A percentile compares a stretch with the other conserved stretches of the same genome.
Evolutionary conservation across 176 grass and related monocot species (phyloP).

Genomic region (Alopecurus myosuroides): DNA sequence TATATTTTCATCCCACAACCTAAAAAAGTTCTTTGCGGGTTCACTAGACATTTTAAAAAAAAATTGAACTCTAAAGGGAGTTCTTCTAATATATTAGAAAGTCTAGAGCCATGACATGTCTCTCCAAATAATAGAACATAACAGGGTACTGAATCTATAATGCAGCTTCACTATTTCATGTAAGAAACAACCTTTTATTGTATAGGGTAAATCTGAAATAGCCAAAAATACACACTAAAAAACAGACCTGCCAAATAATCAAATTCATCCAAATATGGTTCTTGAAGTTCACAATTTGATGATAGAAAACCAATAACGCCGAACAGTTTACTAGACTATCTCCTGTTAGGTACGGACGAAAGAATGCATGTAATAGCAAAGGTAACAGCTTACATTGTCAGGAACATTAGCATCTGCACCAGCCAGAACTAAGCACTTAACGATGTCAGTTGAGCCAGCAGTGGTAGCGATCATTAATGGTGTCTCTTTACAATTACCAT

Average conservation of each 20-base stretch:
- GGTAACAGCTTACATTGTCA: constrained; percentile 5
- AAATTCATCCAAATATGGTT: not conserved
- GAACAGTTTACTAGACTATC: not conserved
- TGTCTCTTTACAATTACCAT: constrained; percentile 12
- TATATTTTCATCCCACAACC: not conserved
- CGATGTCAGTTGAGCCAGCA: constrained; percentile 22
- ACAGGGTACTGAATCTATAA: not conserved
- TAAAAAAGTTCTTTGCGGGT: not conserved
- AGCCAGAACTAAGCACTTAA: constrained; percentile 26
- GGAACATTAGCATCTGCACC: constrained; percentile 33
- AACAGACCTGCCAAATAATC: not conserved
- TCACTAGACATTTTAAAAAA: not conserved
- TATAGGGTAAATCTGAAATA: not conserved
- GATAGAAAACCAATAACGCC: not conserved
- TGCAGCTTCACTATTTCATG: not conserved
- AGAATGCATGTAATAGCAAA: not conserved
- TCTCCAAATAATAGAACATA: not conserved
- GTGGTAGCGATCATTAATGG: constrained; percentile 5
- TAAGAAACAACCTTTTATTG: not conserved
- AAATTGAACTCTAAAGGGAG: not conserved
- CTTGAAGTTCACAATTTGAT: not conserved
- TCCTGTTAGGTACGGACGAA: not conserved
- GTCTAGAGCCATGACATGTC: not conserved
- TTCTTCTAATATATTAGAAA: not conserved
- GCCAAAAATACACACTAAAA: not conserved